Evolutionary conservation across 192 early-diverging fungal species (phyloP), one percentile per base, ranked within the genome.

Genomic region (Gigaspora rosea): DNA sequence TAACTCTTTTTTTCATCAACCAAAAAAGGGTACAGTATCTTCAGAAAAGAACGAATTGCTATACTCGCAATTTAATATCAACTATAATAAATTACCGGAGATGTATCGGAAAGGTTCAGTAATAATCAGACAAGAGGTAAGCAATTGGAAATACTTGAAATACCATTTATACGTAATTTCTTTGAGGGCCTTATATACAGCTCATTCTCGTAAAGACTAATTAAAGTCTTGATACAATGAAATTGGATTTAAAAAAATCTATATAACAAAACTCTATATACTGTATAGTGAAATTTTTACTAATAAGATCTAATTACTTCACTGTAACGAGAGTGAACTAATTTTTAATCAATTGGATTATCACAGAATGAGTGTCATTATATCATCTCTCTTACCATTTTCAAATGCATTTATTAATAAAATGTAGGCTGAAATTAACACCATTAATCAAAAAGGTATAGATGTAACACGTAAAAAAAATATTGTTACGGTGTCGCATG

Each of bases 1-100:
- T 57, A 27, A 41, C 5, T 51, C 16, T 68, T 33, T 22, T 22
- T 56, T 27, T 18, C 20, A 2, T 0, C 16, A 15, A 27, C 1
- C 27, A 27, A 27, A 22, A 49, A 84, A 96, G 91, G 91, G 92
- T 59, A 96, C 96, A 32, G 86, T 95, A 59, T 94, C 95, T 10
- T 91, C 88, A 18, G 87, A 92, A 33, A 99, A 99, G 79, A 93
- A 98, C 82, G 96, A 98, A 80, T 85, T 99, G 35, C 81, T 99
- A 8, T 97, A 95, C 77, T 86, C 86, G 35, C 79, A 91, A 49
- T 97, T 89, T 80, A 87, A 88, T 68, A 92, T 95, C 77, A 99
- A 99, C 83, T 99, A 98, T 83, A 94, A 91, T 82, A 87, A 90
- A 41, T 79, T 95, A 50, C 89, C 89, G 4, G 89, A 90, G 12